Conservation (phyloP, 2,329 filamentous ascomycete genomes). For the Tothia fuscella region DNA sequence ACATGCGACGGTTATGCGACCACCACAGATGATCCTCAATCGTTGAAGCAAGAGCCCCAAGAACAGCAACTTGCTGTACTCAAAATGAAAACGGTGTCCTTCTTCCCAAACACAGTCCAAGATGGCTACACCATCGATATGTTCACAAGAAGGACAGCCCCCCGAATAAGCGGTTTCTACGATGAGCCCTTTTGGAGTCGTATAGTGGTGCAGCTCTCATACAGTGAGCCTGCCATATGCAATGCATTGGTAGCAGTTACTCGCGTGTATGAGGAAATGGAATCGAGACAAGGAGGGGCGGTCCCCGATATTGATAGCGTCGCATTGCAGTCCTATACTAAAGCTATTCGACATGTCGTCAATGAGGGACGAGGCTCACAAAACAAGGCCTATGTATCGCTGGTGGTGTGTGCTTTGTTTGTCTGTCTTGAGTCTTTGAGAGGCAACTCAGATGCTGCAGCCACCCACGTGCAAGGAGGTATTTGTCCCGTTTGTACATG, state of each 20-base stretch:
- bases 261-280: slow-evolving; percentile 5
- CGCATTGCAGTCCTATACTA: neutral
- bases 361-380: neutral
- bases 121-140: neutral
- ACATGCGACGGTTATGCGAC: slow-evolving; percentile 5
- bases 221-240: slow-evolving; percentile 6
- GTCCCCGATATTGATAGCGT: neutral
- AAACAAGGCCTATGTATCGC: neutral
- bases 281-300: neutral
- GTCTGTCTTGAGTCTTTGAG: slow-evolving; percentile 7
- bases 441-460: slow-evolving; percentile 3
- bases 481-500: too few species aligned
- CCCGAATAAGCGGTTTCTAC: slow-evolving; percentile 4
- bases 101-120: neutral
- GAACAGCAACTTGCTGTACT: neutral
- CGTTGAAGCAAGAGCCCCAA: too few species aligned
- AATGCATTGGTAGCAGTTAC: slow-evolving; percentile 4
- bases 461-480: slow-evolving; percentile 6
- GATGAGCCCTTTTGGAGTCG: slow-evolving; percentile 6
- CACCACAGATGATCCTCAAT: too few species aligned
- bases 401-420: slow-evolving; percentile 5
- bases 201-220: slow-evolving; percentile 5
- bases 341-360: slow-evolving; percentile 5
- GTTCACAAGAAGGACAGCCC: slow-evolving; percentile 2
- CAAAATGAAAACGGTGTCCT: too few species aligned